Evolutionary conservation across 2,329 filamentous ascomycete genomes (phyloP).

Genomic region (Paramyrothecium roridum): DNA sequence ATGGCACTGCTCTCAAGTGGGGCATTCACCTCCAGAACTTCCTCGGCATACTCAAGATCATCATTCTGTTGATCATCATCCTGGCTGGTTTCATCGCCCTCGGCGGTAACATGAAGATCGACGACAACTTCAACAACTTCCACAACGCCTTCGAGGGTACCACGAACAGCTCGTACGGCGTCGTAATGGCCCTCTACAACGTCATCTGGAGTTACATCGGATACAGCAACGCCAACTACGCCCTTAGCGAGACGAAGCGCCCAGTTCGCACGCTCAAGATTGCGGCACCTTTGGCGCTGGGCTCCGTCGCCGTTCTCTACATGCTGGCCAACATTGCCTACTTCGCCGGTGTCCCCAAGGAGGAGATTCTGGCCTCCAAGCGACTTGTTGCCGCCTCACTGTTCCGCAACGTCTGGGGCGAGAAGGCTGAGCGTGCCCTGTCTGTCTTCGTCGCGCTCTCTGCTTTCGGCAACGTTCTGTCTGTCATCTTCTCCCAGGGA

Average conservation of each 20-base stretch:
- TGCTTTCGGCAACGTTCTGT: slow-evolving; percentile 65
- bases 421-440: slow-evolving; percentile 52
- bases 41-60: slow-evolving; percentile 63
- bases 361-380: slow-evolving; percentile 48
- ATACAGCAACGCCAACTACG: slow-evolving; percentile 67
- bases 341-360: slow-evolving; percentile 55
- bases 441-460: slow-evolving; percentile 66
- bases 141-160: slow-evolving; percentile 62
- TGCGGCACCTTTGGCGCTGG: slow-evolving; percentile 60
- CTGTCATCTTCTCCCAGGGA: slow-evolving; percentile 66
- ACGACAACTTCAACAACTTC: slow-evolving; percentile 60
- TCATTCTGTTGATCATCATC: slow-evolving; percentile 63
- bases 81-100: slow-evolving; percentile 60
- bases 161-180: slow-evolving; percentile 61
- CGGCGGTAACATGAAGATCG: slow-evolving; percentile 56
- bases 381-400: slow-evolving; percentile 51
- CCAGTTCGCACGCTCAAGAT: slow-evolving; percentile 63
- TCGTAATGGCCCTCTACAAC: slow-evolving; percentile 69
- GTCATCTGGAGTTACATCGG: slow-evolving; percentile 70
- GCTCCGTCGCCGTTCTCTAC: slow-evolving; percentile 57
- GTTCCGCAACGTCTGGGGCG: slow-evolving; percentile 55
- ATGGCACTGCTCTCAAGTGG: slow-evolving; percentile 62
- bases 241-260: slow-evolving; percentile 62
- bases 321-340: slow-evolving; percentile 67
- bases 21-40: slow-evolving; percentile 65